Base-by-base conservation (phyloP, 202 grass and related monocot species). In the Elaeis oleifera region DNA sequence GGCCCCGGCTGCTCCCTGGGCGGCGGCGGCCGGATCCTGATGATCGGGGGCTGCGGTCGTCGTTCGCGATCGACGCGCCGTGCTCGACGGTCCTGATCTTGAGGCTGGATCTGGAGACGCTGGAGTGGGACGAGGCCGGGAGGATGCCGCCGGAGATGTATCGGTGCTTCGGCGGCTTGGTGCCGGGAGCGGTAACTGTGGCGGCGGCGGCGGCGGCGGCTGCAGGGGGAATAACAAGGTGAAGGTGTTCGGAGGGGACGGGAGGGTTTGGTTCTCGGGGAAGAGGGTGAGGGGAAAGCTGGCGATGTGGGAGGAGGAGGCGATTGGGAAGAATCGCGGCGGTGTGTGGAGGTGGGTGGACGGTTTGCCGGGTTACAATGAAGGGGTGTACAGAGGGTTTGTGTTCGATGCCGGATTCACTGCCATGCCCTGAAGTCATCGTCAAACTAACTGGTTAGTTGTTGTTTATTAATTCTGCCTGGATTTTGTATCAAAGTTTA, bases 41-140 rank as follows among this genome's bases (percentile, higher is more conserved):
- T 97, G 94, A 92, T 97, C 25, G 88, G 94, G 14, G 94, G 0
- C 76, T 97, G 53, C 82, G 88, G 61, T 89, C 88, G 2, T 92
- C 94, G 1, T 97, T 92, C 74, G 85, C 82, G 11, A 29, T 92
- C 0, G 94, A 97, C 1, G 94, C 85, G 0, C 94, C 94, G 0
- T 97, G 94, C 78, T 97, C 94, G 29, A 97, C 88, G 1, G 94
- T 97, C 50, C 88, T 97, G 58, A 89, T 97, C 61, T 78, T 97
- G 18, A 64, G 88, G 3, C 69, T 97, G 31, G 88, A 97, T 84
- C 79, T 97, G 26, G 51, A 62, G 11, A 83, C 84, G 31, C 89
- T 97, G 88, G 94, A 92, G 76, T 97, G 94, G 94, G 94, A 97
- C 36, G 94, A 97, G 53, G 94, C 94, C 4, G 88, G 94, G 0